A percentile compares a stretch with the other conserved stretches of the same genome.
phyloP scores from a whole-genome alignment of 345 rosid species.

The Linum trigynum region DNA sequence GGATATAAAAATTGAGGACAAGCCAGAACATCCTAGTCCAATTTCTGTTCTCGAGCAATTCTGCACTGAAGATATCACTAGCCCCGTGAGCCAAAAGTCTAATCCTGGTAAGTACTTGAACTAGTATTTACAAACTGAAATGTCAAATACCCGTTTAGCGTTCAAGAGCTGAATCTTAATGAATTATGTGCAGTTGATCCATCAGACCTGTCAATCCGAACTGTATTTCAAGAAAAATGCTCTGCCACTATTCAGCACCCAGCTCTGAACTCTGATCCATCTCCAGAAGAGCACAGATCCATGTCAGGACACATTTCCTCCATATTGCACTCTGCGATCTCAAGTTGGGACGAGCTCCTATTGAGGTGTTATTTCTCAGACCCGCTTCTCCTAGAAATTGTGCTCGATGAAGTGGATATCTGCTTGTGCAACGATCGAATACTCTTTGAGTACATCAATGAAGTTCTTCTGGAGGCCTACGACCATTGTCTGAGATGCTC shows the following conservation, averaged over 20 bases:
- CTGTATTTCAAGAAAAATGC: conserved; percentile 18
- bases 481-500: conserved; percentile 27
- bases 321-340: conserved; percentile 36
- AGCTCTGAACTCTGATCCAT: conserved; percentile 7
- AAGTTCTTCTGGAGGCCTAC: conserved; percentile 41
- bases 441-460: conserved; percentile 44
- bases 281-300: conserved; percentile 21
- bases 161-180: conserved; percentile 2
- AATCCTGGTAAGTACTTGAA: conserved; percentile 28
- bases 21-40: conserved; percentile 51
- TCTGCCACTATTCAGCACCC: conserved; percentile 7
- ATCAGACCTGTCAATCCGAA: conserved; percentile 14
- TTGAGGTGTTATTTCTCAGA: conserved; percentile 29
- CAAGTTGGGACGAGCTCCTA: conserved; percentile 46
- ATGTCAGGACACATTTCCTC: conserved; percentile 28
- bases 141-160: background rate
- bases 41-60: conserved; percentile 48
- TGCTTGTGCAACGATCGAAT: conserved; percentile 24
- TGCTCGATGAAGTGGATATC: conserved; percentile 30
- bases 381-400: conserved; percentile 29
- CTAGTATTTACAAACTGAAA: background rate
- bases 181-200: conserved; percentile 22
- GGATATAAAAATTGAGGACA: conserved; percentile 13
- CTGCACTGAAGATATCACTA: conserved; percentile 27
- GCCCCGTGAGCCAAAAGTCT: conserved; percentile 19